Evolutionary conservation across 176 grass and related monocot genomes (phyloP).

Genomic region (Olyra latifolia): DNA sequence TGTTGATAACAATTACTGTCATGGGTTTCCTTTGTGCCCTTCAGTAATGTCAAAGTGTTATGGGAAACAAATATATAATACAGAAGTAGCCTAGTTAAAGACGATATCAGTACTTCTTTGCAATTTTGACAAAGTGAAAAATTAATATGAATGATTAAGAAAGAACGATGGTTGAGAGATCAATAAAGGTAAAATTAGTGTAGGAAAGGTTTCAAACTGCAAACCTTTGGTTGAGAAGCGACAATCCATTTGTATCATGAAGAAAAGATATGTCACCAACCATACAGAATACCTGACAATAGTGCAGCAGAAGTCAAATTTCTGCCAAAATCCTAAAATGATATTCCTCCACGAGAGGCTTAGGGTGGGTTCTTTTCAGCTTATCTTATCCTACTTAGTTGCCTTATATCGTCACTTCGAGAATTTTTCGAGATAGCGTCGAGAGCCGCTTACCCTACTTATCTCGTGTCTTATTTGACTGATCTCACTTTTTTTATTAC

Average conservation of each 20-base stretch:
- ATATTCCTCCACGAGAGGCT: background rate
- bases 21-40: conserved; percentile 75
- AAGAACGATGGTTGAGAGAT: background rate
- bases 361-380: too few relatives aligned
- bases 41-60: conserved; percentile 46
- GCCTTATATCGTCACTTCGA: too few relatives aligned
- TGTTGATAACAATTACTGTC: conserved; percentile 84
- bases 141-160: background rate
- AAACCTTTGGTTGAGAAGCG: conserved; percentile 89
- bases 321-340: conserved; percentile 20
- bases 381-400: too few relatives aligned
- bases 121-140: conserved; percentile 5
- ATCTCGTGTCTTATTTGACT: too few relatives aligned
- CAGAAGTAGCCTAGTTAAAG: background rate
- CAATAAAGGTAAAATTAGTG: background rate
- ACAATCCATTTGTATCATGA: conserved; percentile 93
- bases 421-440: too few relatives aligned
- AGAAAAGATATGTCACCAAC: conserved; percentile 98
- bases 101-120: background rate
- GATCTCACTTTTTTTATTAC: too few relatives aligned
- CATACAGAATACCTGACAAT: conserved; percentile 72
- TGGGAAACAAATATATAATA: conserved; percentile 32
- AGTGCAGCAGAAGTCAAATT: conserved; percentile 26
- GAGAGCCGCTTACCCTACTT: too few relatives aligned
- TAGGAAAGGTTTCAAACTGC: conserved; percentile 27